Conservation (phyloP, 192 early-diverging fungal species). For the Borealophlyctis nickersoniae region DNA sequence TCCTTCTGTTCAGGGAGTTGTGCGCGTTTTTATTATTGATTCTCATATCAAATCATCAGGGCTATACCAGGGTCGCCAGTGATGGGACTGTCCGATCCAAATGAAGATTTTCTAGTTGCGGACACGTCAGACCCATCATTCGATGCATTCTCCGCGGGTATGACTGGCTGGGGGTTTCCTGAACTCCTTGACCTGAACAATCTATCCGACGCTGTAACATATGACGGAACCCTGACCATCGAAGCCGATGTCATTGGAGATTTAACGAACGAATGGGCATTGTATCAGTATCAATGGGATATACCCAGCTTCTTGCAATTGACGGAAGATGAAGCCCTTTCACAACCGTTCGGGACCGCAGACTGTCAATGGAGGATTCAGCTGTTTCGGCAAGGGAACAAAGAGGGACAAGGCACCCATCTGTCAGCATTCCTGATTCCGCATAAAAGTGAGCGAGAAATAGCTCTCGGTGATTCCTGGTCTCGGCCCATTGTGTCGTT, state of each 20-base stretch:
- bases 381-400: slow-evolving; percentile 14
- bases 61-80: slow-evolving; percentile 19
- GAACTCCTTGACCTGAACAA: slow-evolving; percentile 24
- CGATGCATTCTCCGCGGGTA: slow-evolving; percentile 25
- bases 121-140: slow-evolving; percentile 30
- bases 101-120: slow-evolving; percentile 29
- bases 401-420: slow-evolving; percentile 6
- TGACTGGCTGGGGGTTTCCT: slow-evolving; percentile 50
- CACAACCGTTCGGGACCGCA: slow-evolving; percentile 37
- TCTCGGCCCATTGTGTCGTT: slow-evolving; percentile 36
- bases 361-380: slow-evolving; percentile 34
- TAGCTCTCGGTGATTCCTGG: slow-evolving; percentile 23
- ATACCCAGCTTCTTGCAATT: slow-evolving; percentile 19
- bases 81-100: slow-evolving; percentile 8
- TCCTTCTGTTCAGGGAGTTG: too few relatives aligned
- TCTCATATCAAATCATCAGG: slow-evolving; percentile 5
- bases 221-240: slow-evolving; percentile 30
- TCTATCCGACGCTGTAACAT: slow-evolving; percentile 26
- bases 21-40: too few relatives aligned
- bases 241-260: slow-evolving; percentile 33
- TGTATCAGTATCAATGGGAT: slow-evolving; percentile 33
- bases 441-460: slow-evolving; percentile 18
- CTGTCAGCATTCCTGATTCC: slow-evolving; percentile 37
- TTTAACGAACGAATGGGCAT: slow-evolving; percentile 22
- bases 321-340: slow-evolving; percentile 9